Evolutionary conservation across 306 rosid species (phyloP).

Genomic region (Casuarina glauca): DNA sequence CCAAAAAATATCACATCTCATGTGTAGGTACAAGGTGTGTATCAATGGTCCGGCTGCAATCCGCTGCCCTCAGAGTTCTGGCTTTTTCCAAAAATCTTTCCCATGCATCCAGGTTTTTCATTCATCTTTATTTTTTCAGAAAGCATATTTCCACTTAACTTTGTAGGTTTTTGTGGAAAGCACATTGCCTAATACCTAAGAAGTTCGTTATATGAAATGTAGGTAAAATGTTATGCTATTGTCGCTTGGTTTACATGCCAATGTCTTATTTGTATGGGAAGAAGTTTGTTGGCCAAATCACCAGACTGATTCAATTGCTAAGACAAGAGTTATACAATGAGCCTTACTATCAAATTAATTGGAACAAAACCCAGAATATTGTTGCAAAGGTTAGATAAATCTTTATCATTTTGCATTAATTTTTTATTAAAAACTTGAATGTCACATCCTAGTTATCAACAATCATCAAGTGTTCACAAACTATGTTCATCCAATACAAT

Average conservation of each 20-base stretch:
- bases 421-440: not conserved
- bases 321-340: slow-evolving; percentile 46
- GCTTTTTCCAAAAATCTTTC: slow-evolving; percentile 51
- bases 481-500: too few relatives aligned
- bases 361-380: slow-evolving; percentile 43
- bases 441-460: not conserved
- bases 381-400: slow-evolving; percentile 45
- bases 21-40: slow-evolving; percentile 54
- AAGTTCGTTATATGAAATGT: slow-evolving; percentile 2
- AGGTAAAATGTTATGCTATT: slow-evolving; percentile 69
- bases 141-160: not conserved
- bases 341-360: slow-evolving; percentile 45
- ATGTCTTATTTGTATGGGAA: slow-evolving; percentile 76
- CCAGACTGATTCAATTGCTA: slow-evolving; percentile 35
- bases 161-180: not conserved
- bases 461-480: not conserved
- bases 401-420: not conserved
- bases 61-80: slow-evolving; percentile 79
- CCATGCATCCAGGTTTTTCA: slow-evolving; percentile 60
- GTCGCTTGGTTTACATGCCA: slow-evolving; percentile 75
- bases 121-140: not conserved
- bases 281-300: slow-evolving; percentile 62
- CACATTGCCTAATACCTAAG: too few relatives aligned
- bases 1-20: not conserved
- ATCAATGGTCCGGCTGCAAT: slow-evolving; percentile 73